Base-by-base conservation (phyloP, 2,329 filamentous ascomycete species). In the Cladosporium sp. region DNA sequence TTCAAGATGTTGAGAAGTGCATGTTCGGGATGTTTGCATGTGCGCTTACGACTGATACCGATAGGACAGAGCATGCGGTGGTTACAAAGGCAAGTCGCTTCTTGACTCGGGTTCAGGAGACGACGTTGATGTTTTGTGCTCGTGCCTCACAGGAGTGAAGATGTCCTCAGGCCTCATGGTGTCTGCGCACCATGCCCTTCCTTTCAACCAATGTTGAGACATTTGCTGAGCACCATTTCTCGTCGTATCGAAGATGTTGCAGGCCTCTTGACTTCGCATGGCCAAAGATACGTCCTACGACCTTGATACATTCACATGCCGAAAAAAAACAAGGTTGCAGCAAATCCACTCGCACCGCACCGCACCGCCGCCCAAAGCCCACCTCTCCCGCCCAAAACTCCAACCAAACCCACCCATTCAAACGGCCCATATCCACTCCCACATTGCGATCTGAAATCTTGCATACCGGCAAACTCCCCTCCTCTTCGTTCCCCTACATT, bases 291-390 rank as follows among this genome's bases (percentile, higher is more conserved):
- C 25, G 3, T 12, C 38, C 20, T 49, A 3, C 25, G 3, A 40
- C 38, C 15, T 40, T 20, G 30, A 17, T 19, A 17, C 15, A 8
- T 54, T 43, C 51, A 54, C 51, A 54, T 54, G 51, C 17, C 38
- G 36, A 3, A 9, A 8, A 34, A 15, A 38, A 34, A 42, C 36
- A 34, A 28, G 22, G 49, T 34, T 51, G 12, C 34, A 37, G 19
- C 19, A 47, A 45, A 39, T 58, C 58, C 57, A 56, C 58, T 42
- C 60, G 61, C 61, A 57, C 59, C 60, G 60, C 62, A 59, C 50
- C 57, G 59, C 61, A 45, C 54, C 34, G 47, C 49, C n/a, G 37
- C 51, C 34, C 30, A 34, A 25, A 25, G 25, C 49, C 28, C 25
- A 34, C 30, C 43, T 56, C 28, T 59, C 51, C 61, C 54, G 54